phyloP scores from a whole-genome alignment of 805 yeast genomes.

The Suhomyces canberraensis region DNA sequence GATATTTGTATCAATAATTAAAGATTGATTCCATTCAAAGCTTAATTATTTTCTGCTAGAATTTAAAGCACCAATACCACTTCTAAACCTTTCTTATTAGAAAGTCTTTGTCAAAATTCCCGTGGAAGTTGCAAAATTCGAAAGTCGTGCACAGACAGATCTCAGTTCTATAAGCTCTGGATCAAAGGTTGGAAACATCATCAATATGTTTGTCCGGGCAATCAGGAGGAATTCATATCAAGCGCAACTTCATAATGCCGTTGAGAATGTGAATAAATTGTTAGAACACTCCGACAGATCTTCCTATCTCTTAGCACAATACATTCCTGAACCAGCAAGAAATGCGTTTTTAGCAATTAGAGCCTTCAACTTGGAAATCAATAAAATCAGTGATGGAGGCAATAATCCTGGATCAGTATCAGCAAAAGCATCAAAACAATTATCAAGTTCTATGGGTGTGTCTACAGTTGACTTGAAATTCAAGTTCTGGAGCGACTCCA shows the following conservation, averaged over 20 bases:
- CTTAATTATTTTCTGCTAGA: no score
- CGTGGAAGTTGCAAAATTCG: no score
- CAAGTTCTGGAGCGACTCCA: conserved; percentile 69
- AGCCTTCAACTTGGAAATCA: conserved; percentile 63
- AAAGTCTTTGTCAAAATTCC: no score
- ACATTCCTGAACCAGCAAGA: conserved; percentile 62
- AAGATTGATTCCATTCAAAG: no score
- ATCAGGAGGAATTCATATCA: conserved; percentile 2
- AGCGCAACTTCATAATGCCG: conserved; percentile 26
- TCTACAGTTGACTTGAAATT: conserved; percentile 53
- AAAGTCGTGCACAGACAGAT: no score
- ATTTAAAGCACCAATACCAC: no score
- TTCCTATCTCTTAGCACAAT: conserved; percentile 62
- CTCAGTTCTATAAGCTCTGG: no score
- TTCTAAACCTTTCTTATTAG: no score
- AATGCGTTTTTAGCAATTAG: conserved; percentile 62
- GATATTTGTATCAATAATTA: no score
- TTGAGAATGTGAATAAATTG: conserved; percentile 44
- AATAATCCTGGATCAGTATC: conserved; percentile 19
- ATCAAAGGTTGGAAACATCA: no score
- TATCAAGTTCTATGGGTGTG: conserved; percentile 30
- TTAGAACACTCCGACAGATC: conserved; percentile 56
- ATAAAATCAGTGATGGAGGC: conserved; percentile 42
- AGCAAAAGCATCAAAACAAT: conserved; percentile 29
- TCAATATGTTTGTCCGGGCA: background rate